Evolutionary conservation across 371 early-diverging fungal species (phyloP).

Genomic region (Apophysomyces elegans): DNA sequence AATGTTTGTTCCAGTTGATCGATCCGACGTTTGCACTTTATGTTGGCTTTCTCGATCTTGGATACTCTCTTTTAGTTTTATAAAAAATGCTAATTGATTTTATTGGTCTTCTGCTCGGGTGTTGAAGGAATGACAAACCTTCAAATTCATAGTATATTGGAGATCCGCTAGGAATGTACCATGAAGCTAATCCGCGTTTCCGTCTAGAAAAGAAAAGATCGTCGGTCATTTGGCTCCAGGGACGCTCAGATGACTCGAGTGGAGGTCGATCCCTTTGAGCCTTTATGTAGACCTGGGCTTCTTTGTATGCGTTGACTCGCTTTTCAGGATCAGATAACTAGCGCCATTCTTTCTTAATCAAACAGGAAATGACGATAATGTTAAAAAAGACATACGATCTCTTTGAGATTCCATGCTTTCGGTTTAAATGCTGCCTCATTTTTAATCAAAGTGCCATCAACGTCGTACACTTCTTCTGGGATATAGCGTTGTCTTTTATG

Average conservation of each 20-base stretch:
- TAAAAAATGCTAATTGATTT: slow-evolving; percentile 36
- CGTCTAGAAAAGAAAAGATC: slow-evolving; percentile 48
- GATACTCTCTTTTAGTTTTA: slow-evolving; percentile 36
- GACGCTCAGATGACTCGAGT: slow-evolving; percentile 4
- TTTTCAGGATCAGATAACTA: slow-evolving; percentile 37
- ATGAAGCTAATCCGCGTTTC: slow-evolving; percentile 43
- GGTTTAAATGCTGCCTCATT: slow-evolving; percentile 34
- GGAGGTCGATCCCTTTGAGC: slow-evolving; percentile 2
- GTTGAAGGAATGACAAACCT: not conserved
- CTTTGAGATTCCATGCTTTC: slow-evolving; percentile 46
- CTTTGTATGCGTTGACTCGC: slow-evolving; percentile 33
- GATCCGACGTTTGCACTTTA: not conserved
- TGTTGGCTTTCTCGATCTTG: slow-evolving; percentile 14
- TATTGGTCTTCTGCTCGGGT: not conserved
- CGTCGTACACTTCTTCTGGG: slow-evolving; percentile 46
- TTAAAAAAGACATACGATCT: slow-evolving; percentile 34
- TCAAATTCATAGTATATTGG: slow-evolving; percentile 56
- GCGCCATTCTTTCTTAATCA: not conserved
- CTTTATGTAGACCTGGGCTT: slow-evolving; percentile 44
- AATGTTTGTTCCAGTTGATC: slow-evolving; percentile 2
- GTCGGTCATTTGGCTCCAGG: slow-evolving; percentile 51
- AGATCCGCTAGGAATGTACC: slow-evolving; percentile 46
- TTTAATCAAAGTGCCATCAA: slow-evolving; percentile 40
- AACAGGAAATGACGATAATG: not conserved
- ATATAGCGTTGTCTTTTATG: slow-evolving; percentile 30